Evolutionary conservation across 371 early-diverging fungal genomes (phyloP), one percentile per base, ranked within the genome.

Genomic region (Zychaea mexicana): DNA sequence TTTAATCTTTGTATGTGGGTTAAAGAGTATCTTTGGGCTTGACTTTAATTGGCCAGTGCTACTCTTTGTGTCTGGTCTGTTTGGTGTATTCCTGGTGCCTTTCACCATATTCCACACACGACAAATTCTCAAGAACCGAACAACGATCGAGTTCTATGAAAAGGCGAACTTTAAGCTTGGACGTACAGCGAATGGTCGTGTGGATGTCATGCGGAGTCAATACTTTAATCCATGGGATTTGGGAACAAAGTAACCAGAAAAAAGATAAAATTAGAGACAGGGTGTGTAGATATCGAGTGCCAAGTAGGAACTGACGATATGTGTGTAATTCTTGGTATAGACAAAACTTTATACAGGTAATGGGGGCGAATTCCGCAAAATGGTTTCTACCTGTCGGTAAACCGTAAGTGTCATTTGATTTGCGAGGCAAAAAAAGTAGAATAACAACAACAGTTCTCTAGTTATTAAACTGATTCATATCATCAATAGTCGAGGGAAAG

Each of bases 121-220:
- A 28, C 79, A 85, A 33, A 26, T 89, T 12, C 62, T 81, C 49
- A 76, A 77, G 55, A 91, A 91, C 64, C 76, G 81, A 49, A 87
- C 90, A 0, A 91, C 91, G 0, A 88, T 91, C 31, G 91, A 91
- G 62, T 76, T 70, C 47, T 81, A 88, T 67, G 91, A 88, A 67
- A 74, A 79, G 46, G 57, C 81, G 0, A 79, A 78, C 56, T 84
- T 68, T 52, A 66, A 65, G 49, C 55, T 84, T 30, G 79, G 78
- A 7, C 52, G 59, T 5, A 30, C 32, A 0, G 28, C 55, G 21
- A 56, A 62, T 33, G 61, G 66, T 26, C 69, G 76, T 24, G 54
- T 59, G 1, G 82, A 79, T 64, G 62, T 82, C 5, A 74, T 79
- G 69, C 67, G 78, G 15, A 79, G 69, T 46, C 72, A 70, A 61